A percentile compares a stretch with the other conserved stretches of the same genome.
Conservation (phyloP, 2,329 filamentous ascomycete species). For the Colletotrichum spinosum region DNA sequence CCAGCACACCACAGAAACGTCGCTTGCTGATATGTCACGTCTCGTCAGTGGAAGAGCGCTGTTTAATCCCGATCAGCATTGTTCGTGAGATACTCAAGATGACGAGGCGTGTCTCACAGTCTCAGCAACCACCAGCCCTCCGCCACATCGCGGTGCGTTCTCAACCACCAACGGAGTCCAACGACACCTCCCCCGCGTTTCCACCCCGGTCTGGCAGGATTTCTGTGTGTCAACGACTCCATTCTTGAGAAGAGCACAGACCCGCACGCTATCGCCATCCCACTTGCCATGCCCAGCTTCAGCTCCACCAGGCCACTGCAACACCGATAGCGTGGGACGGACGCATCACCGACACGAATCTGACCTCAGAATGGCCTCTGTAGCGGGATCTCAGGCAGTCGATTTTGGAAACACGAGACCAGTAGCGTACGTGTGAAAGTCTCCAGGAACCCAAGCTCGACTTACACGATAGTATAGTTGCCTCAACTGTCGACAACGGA, state of each 20-base stretch:
- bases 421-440: conserved; percentile 41
- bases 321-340: background rate
- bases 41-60: background rate
- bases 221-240: conserved; percentile 32
- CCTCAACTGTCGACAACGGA: conserved; percentile 48
- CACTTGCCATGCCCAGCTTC: conserved; percentile 19
- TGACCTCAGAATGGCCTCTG: conserved; percentile 11
- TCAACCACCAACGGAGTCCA: background rate
- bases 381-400: conserved; percentile 16
- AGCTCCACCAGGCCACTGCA: conserved; percentile 11
- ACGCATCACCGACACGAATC: conserved; percentile 11
- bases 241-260: conserved; percentile 14
- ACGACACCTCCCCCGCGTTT: conserved; percentile 25
- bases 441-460: background rate
- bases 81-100: conserved; percentile 4
- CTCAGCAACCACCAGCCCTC: background rate
- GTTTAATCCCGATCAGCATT: conserved; percentile 17
- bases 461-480: conserved; percentile 43
- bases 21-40: too few species aligned
- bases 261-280: background rate
- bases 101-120: background rate
- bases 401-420: conserved; percentile 38
- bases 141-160: background rate
- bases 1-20: too few species aligned
- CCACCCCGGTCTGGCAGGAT: conserved; percentile 3